Base-by-base conservation (phyloP, 305 asterid genomes). In the Fraxinus paxiana region DNA sequence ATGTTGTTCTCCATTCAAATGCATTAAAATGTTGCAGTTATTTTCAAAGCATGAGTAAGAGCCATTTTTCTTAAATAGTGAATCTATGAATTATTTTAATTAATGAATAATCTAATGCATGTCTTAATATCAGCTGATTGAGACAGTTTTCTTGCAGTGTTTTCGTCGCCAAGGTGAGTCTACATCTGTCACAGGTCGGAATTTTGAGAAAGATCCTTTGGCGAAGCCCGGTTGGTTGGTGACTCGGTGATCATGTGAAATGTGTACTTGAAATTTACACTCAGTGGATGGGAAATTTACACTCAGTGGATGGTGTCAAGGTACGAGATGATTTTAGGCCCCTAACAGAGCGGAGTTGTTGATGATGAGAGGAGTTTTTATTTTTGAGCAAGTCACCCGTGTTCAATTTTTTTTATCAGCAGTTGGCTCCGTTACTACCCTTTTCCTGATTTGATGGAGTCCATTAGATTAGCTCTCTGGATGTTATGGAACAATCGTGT, bases 81-180 rank as follows among this genome's bases (percentile, higher is more conserved):
- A 65, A 24, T 22, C 73, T 26, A 12, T 65, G 33, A 65, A 65
- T 65, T 22, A 12, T 12, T 59, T 22, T 6, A 59, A 2, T 65
- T 26, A 8, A 59, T 37, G 43, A 37, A 37, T 59, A 59, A 59
- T 59, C 1, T 4, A 6, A 1, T 65, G 73, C 17, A 34, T 65
- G 15, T 6, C 70, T 20, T 59, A 20, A 59, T 59, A 59, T 59
- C 31, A 59, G 31, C 75, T 77, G 24, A 76, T 28, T 28, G 56
- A 33, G 78, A 35, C 33, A 70, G 56, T 48, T 82, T 81, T 38
- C 48, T 75, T 87, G 88, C 96, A 96, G 97, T 96, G 99, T 83
- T 96, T 85, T 83, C 99, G 98, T 8, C 96, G 97, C 35, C 97
- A 91, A 83, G 98, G 98, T n/a, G 98, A 94, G 80, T 94, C 97